These are phyloP conservation scores for Discostella pseudostelligera DNA, from an alignment of 108 stramenopile genomes.

Conservation along the genomic window DNA sequence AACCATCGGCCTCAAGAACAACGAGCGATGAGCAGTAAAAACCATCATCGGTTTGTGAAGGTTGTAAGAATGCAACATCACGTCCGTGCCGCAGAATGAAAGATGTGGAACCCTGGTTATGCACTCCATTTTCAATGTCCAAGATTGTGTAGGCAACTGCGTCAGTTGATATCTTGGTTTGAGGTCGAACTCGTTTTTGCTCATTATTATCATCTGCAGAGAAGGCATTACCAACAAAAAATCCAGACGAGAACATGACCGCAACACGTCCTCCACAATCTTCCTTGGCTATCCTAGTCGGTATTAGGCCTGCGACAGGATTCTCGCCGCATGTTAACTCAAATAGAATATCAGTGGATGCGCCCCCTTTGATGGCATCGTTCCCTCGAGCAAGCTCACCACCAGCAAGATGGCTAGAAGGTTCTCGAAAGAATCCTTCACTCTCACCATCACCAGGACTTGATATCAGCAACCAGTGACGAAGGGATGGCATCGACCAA, in stretches of 20 bases:
- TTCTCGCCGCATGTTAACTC: conserved; percentile 62
- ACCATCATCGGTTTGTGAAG: conserved; percentile 32
- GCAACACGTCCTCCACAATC: conserved; percentile 39
- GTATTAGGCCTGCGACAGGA: conserved; percentile 51
- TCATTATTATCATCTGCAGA: neutral
- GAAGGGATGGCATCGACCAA: conserved; percentile 55
- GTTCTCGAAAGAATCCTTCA: conserved; percentile 14
- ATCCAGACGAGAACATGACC: conserved; percentile 47
- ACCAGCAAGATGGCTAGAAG: conserved; percentile 22
- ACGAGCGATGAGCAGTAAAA: conserved; percentile 55
- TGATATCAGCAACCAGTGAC: conserved; percentile 74
- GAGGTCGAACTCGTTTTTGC: conserved; percentile 21
- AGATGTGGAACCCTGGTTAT: conserved; percentile 29
- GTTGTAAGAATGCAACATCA: conserved; percentile 69
- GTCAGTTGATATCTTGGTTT: conserved; percentile 21
- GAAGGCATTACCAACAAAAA: conserved; percentile 36
- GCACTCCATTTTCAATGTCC: conserved; percentile 43
- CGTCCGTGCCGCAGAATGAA: conserved; percentile 54
- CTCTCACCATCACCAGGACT: conserved; percentile 50
- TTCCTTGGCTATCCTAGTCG: conserved; percentile 60
- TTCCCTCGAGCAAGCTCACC: conserved; percentile 18
- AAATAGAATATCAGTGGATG: conserved; percentile 55
- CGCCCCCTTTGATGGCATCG: conserved; percentile 49
- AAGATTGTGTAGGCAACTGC: conserved; percentile 52
- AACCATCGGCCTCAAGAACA: conserved; percentile 52